A percentile compares a stretch with the other conserved stretches of the same genome.
phyloP scores from a whole-genome alignment of 2,329 filamentous ascomycete species.

The Arthrobotrys sinensis region DNA sequence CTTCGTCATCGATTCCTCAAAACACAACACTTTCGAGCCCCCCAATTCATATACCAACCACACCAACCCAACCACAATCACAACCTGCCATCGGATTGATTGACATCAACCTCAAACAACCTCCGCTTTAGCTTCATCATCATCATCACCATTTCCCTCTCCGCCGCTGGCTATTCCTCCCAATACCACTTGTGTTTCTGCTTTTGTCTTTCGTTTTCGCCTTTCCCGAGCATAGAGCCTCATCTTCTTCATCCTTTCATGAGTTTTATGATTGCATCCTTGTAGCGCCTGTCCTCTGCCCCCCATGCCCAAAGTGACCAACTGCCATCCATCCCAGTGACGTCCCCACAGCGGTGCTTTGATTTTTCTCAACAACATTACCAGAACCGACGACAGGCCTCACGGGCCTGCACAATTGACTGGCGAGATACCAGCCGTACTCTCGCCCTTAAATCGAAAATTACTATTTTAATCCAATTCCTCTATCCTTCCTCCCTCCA shows the following conservation, averaged over 20 bases:
- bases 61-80: neutral
- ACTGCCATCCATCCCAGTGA: constrained; percentile 21
- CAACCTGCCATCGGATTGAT: constrained; percentile 7
- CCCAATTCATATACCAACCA: constrained; percentile 4
- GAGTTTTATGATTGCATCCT: constrained; percentile 43
- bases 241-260: constrained; percentile 26
- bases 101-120: constrained; percentile 43
- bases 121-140: constrained; percentile 19
- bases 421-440: neutral
- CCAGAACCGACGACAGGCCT: constrained; percentile 13
- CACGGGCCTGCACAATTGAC: constrained; percentile 19
- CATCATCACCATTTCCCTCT: constrained; percentile 1
- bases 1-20: constrained; percentile 46
- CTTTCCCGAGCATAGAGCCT: constrained; percentile 4
- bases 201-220: constrained; percentile 10
- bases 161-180: neutral
- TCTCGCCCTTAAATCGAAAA: neutral
- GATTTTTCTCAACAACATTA: constrained; percentile 6
- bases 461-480: neutral
- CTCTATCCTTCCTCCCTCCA: constrained; percentile 3
- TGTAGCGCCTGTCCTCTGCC: constrained; percentile 42
- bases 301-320: constrained; percentile 36
- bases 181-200: constrained; percentile 14
- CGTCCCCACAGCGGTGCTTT: constrained; percentile 8
- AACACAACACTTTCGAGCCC: constrained; percentile 52